phyloP scores from a whole-genome alignment of 495 filamentous ascomycete species.

The Penicillium odoratum region DNA sequence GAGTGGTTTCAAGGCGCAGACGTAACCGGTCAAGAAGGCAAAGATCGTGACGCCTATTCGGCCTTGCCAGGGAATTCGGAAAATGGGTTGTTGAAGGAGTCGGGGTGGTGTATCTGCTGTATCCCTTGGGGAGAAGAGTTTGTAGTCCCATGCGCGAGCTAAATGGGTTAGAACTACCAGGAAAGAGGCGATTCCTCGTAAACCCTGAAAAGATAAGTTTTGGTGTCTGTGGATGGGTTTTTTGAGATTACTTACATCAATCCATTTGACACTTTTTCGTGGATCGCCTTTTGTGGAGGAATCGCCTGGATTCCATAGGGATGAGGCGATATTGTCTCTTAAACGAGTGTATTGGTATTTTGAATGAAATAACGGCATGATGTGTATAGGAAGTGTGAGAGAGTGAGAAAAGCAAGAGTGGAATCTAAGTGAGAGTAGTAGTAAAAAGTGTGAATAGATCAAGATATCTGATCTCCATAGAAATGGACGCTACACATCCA shows the following conservation, averaged over 20 bases:
- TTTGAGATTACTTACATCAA: conserved; percentile 54
- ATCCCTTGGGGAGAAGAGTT: conserved; percentile 57
- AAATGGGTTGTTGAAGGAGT: conserved; percentile 59
- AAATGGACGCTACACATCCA: background rate
- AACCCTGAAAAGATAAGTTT: conserved; percentile 44
- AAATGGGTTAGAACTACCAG: conserved; percentile 70
- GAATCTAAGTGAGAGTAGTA: no score
- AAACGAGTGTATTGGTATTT: conserved; percentile 37
- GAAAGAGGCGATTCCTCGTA: conserved; percentile 65
- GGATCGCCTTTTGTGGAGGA: conserved; percentile 39
- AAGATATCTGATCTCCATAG: background rate
- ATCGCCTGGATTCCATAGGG: conserved; percentile 32
- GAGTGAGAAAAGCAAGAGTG: background rate
- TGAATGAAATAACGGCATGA: conserved; percentile 26
- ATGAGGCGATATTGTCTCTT: conserved; percentile 25
- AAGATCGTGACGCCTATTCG: conserved; percentile 67
- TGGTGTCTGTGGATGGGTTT: conserved; percentile 25
- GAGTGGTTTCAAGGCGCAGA: conserved; percentile 66
- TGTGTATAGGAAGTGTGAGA: conserved; percentile 6
- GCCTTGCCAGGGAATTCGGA: conserved; percentile 65
- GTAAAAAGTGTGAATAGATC: background rate
- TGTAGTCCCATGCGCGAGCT: conserved; percentile 58
- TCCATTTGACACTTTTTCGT: conserved; percentile 67
- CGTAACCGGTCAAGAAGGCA: conserved; percentile 67
- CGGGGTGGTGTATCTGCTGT: conserved; percentile 47